A percentile compares a stretch with the other conserved stretches of the same genome.
phyloP scores from a whole-genome alignment of 345 rosid genomes.

The Eucalyptus sideroxylon region DNA sequence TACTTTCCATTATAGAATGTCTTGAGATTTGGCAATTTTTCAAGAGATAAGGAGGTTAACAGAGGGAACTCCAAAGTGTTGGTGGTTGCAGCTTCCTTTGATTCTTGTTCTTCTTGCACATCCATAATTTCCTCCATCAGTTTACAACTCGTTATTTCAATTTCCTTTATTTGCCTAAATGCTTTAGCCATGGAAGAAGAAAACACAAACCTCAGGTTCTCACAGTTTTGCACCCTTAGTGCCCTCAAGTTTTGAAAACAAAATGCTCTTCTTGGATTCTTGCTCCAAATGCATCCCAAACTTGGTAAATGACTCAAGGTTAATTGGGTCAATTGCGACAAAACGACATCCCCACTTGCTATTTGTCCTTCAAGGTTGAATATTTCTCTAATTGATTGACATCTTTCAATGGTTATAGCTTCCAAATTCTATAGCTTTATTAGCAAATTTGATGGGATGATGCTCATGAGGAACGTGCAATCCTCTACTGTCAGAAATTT shows the following conservation, averaged over 20 bases:
- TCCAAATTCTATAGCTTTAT: neutral
- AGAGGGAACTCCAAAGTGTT: rapidly evolving
- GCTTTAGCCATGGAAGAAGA: neutral
- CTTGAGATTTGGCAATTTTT: neutral
- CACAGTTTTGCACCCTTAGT: rapidly evolving
- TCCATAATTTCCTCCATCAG: neutral
- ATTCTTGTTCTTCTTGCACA: neutral
- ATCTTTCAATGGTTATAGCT: neutral
- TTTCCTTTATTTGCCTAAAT: neutral
- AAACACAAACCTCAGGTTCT: neutral
- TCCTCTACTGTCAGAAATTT: neutral
- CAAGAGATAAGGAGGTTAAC: no score
- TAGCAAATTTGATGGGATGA: neutral
- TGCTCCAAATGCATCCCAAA: neutral
- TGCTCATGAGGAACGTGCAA: neutral
- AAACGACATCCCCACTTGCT: no score
- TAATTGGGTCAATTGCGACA: neutral
- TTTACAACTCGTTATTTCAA: neutral
- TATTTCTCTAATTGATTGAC: rapidly evolving
- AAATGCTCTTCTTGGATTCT: rapidly evolving
- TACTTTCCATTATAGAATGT: neutral
- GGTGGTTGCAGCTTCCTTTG: neutral
- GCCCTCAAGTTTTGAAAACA: neutral
- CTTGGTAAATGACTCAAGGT: neutral
- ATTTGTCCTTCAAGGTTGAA: neutral